Evolutionary conservation across 257 asterid genomes (phyloP).

Genomic region (Ehretia macrophylla): DNA sequence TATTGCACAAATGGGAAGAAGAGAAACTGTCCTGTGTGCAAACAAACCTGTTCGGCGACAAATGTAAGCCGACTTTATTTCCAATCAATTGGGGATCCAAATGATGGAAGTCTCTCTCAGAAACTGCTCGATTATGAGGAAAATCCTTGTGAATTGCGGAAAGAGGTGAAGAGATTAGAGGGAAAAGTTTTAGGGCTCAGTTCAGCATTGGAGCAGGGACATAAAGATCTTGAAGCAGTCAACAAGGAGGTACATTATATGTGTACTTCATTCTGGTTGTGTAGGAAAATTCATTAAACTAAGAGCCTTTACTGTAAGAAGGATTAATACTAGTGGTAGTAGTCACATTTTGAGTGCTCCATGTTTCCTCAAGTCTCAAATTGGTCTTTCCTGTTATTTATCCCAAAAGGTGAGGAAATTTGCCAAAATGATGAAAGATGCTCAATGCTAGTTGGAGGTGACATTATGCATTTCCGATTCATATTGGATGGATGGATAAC

Average conservation of each 20-base stretch:
- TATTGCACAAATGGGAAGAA: conserved; percentile 82
- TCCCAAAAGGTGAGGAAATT: too few species aligned
- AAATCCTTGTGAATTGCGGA: conserved; percentile 46
- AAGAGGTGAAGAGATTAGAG: conserved; percentile 67
- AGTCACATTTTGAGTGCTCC: too few species aligned
- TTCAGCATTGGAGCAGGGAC: conserved; percentile 65
- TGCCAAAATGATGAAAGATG: too few species aligned
- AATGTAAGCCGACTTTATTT: conserved; percentile 74
- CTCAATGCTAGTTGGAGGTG: too few species aligned
- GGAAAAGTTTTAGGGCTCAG: conserved; percentile 63
- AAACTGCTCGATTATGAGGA: conserved; percentile 35
- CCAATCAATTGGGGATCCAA: conserved; percentile 77
- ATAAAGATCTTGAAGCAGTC: conserved; percentile 47
- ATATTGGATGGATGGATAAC: too few species aligned
- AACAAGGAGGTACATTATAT: conserved; percentile 45
- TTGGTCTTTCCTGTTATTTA: too few species aligned
- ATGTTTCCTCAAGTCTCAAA: too few species aligned
- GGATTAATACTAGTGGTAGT: too few species aligned
- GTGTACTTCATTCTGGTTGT: background rate
- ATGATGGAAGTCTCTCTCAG: conserved; percentile 48
- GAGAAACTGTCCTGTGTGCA: conserved; percentile 90
- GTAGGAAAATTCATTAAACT: background rate
- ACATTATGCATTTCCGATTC: too few species aligned
- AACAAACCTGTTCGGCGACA: conserved; percentile 65
- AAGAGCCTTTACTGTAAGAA: background rate